These are phyloP conservation scores for Pseudopyricularia cyperi DNA, from an alignment of 2,329 filamentous ascomycete species.

Conservation along the genomic window DNA sequence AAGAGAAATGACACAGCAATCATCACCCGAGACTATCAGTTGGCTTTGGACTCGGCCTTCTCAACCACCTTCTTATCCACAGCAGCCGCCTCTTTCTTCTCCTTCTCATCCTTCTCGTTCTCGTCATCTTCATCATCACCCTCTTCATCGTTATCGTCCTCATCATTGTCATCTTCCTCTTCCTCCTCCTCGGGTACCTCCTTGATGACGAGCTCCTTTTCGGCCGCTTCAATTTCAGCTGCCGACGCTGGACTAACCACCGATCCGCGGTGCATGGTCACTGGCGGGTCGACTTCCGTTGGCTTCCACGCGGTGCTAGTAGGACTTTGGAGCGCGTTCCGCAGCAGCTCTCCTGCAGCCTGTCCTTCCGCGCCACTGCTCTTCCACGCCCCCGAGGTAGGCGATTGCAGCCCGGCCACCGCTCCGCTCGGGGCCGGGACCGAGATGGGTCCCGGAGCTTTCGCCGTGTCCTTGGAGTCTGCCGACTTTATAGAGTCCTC, in stretches of 20 bases:
- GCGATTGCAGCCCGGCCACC: constrained; percentile 26
- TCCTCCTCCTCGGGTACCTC: constrained; percentile 24
- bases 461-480: constrained; percentile 4
- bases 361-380: constrained; percentile 3
- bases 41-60: neutral
- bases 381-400: constrained; percentile 30
- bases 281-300: constrained; percentile 15
- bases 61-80: neutral
- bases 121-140: constrained; percentile 15
- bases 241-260: constrained; percentile 17
- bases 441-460: constrained; percentile 4
- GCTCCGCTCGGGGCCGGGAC: neutral
- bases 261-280: constrained; percentile 20
- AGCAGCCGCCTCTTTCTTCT: constrained; percentile 3
- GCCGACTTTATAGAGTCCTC: constrained; percentile 3
- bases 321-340: constrained; percentile 26
- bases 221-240: constrained; percentile 25
- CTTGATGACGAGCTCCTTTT: constrained; percentile 24
- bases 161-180: constrained; percentile 16
- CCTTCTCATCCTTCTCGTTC: constrained; percentile 12
- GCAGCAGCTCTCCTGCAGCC: constrained; percentile 10
- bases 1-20: neutral
- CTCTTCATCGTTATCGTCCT: constrained; percentile 11
- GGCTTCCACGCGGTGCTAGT: constrained; percentile 24
- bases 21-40: neutral